Percentiles rank a stretch among this genome's conserved stretches.
Conservation (phyloP, 2,329 filamentous ascomycete species). For the Verticillium isaacii region DNA sequence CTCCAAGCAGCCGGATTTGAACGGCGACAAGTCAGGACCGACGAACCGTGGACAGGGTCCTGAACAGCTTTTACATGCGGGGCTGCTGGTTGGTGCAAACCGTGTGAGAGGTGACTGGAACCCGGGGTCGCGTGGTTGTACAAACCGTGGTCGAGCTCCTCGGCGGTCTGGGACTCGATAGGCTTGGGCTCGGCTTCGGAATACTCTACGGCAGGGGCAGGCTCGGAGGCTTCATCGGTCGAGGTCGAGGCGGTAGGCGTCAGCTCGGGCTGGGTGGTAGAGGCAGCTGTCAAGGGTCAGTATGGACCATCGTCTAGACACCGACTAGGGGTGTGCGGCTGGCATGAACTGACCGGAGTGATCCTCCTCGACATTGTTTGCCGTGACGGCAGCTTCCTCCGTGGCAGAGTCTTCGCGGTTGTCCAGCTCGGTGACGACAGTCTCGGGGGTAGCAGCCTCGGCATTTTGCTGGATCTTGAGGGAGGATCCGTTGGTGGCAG, state of each 20-base stretch:
- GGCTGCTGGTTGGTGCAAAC: neutral
- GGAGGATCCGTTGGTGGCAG: conserved; percentile 17
- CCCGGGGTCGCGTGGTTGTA: neutral
- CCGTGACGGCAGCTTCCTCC: neutral
- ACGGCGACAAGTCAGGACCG: neutral
- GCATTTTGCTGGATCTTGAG: conserved; percentile 11
- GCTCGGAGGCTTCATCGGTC: neutral
- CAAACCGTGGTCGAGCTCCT: neutral
- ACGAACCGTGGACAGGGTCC: neutral
- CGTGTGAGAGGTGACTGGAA: neutral
- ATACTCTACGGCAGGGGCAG: neutral
- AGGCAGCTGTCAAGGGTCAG: neutral
- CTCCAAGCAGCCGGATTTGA: neutral
- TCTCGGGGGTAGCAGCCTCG: conserved; percentile 11
- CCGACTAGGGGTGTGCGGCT: neutral
- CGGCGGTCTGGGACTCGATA: neutral
- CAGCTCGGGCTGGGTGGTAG: neutral
- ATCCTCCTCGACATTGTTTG: neutral
- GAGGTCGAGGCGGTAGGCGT: neutral
- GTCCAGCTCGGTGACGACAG: conserved; percentile 1
- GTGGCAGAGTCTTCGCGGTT: conserved; percentile 1
- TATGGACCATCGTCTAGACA: neutral
- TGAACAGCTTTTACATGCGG: neutral
- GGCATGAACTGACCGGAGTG: neutral
- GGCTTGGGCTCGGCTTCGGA: neutral